phyloP scores from a whole-genome alignment of 2,329 filamentous ascomycete genomes.

The Venturiaceae sp. region DNA sequence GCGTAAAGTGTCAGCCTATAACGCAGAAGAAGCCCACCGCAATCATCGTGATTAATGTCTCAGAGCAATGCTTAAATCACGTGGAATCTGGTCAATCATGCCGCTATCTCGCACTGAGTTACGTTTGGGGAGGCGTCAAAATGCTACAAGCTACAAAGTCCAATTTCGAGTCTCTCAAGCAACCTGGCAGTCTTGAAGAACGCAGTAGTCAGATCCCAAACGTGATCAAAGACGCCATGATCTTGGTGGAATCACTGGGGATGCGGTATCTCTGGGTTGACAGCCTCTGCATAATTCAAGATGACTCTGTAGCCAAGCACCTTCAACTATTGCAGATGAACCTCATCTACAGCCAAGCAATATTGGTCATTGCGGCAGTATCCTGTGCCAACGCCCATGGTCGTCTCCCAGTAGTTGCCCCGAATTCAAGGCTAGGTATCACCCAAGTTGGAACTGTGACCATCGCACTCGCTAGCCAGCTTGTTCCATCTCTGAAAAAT shows the following conservation, averaged over 20 bases:
- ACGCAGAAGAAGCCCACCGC: no score
- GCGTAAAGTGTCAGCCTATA: no score
- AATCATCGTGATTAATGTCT: no score
- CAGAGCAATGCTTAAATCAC: no score
- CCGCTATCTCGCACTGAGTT: background rate
- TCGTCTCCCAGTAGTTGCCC: background rate
- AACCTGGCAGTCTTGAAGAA: background rate
- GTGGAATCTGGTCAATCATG: no score
- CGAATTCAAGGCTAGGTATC: no score
- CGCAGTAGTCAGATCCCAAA: background rate
- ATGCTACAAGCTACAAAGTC: background rate
- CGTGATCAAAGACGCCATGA: background rate
- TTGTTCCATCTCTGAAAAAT: conserved; percentile 46
- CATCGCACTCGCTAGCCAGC: conserved; percentile 40
- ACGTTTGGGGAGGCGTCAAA: background rate
- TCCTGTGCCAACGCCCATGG: background rate
- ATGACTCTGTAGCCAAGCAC: no score
- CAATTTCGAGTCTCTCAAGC: background rate
- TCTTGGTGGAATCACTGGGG: background rate
- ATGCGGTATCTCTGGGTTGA: background rate
- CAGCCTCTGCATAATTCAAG: background rate
- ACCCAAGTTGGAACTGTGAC: no score
- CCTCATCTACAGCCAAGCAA: background rate
- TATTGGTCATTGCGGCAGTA: background rate
- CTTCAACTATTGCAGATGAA: background rate